A percentile compares a stretch with the other conserved stretches of the same genome.
Evolutionary conservation across 2,329 filamentous ascomycete genomes (phyloP).

Genomic region (Plenodomus biglobosus): DNA sequence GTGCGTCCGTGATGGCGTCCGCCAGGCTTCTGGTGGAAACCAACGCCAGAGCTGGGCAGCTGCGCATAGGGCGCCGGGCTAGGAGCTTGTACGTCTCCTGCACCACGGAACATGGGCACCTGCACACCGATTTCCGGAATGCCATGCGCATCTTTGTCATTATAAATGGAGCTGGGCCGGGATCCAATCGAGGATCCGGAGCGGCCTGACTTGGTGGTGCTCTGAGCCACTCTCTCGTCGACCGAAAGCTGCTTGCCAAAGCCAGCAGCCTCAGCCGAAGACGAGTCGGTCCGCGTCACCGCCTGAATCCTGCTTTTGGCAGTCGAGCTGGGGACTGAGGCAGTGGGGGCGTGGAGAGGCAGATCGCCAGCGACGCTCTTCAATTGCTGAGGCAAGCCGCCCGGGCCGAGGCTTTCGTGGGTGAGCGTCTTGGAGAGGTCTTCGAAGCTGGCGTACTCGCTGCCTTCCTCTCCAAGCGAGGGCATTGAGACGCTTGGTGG

Average conservation of each 20-base stretch:
- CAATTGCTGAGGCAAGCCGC: constrained; percentile 66
- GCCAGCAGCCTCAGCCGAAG: constrained; percentile 79
- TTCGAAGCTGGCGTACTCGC: constrained; percentile 74
- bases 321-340: constrained; percentile 76
- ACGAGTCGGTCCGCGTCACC: constrained; percentile 91
- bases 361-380: constrained; percentile 78
- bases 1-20: constrained; percentile 65
- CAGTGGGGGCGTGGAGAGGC: constrained; percentile 85
- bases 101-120: constrained; percentile 90
- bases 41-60: constrained; percentile 49
- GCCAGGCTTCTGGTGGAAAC: constrained; percentile 55
- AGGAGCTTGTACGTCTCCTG: constrained; percentile 94
- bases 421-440: constrained; percentile 40
- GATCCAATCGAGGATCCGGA: constrained; percentile 43
- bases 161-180: constrained; percentile 59
- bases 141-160: constrained; percentile 71
- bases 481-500: constrained; percentile 80
- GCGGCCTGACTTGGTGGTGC: constrained; percentile 22
- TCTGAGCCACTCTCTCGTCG: constrained; percentile 31
- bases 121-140: constrained; percentile 91
- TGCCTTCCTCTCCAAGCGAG: constrained; percentile 84
- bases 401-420: constrained; percentile 30
- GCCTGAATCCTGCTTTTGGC: constrained; percentile 80
- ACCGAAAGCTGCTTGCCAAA: constrained; percentile 64
- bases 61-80: constrained; percentile 66